These are phyloP conservation scores for Chaetomium olivaceum DNA, from an alignment of 2,329 filamentous ascomycete species.

Conservation along the genomic window DNA sequence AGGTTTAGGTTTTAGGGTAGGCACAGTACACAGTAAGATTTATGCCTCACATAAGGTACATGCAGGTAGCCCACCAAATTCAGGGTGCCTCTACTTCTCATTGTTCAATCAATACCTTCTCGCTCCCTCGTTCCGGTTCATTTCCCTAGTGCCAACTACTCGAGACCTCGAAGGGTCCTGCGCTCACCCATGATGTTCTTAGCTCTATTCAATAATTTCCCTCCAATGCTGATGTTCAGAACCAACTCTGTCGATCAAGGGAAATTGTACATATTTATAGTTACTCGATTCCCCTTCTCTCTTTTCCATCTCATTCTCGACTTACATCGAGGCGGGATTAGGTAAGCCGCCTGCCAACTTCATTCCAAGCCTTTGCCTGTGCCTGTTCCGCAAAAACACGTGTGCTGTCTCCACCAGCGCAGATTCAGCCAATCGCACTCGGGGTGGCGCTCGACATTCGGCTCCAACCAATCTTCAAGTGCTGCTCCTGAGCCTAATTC, in stretches of 20 bases:
- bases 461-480: background rate
- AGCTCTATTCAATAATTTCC: background rate
- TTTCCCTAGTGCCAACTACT: no score
- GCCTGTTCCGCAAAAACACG: constrained; percentile 6
- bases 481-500: background rate
- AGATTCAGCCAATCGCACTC: constrained; percentile 1
- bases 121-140: no score
- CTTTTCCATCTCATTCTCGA: background rate
- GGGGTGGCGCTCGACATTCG: background rate
- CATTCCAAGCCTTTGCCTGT: background rate
- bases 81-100: background rate
- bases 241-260: background rate
- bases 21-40: no score
- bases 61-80: background rate
- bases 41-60: no score
- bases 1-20: background rate
- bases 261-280: background rate
- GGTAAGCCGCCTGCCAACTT: background rate
- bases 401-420: constrained; percentile 6
- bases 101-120: background rate
- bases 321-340: background rate
- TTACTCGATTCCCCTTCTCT: background rate
- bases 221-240: background rate
- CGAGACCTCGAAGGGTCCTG: background rate
- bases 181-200: background rate